Evolutionary conservation across 805 yeast species (phyloP).

Genomic region (Ogataea chonburiensis): DNA sequence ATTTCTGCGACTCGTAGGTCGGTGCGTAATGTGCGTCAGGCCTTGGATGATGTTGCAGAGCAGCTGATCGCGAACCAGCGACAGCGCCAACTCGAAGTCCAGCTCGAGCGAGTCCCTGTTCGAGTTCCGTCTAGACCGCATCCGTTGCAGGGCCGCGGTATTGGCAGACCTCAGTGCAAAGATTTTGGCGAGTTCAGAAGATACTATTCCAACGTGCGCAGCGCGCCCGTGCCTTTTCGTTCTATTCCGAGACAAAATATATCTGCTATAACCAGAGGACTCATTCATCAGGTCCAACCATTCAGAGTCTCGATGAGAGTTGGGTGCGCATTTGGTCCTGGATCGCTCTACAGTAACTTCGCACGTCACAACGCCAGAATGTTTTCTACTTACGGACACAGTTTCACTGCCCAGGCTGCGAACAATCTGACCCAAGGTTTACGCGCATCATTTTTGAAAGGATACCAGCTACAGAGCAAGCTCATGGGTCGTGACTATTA

Average conservation of each 20-base stretch:
- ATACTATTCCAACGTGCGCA: constrained; percentile 18
- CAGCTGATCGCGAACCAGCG: constrained; percentile 29
- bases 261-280: constrained; percentile 19
- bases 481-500: constrained; percentile 18
- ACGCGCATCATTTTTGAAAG: constrained; percentile 37
- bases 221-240: constrained; percentile 6
- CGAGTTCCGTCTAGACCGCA: constrained; percentile 25
- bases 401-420: constrained; percentile 54
- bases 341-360: constrained; percentile 37
- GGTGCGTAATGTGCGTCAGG: constrained; percentile 45
- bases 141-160: constrained; percentile 24
- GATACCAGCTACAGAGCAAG: constrained; percentile 30
- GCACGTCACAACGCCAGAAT: constrained; percentile 37
- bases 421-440: constrained; percentile 52
- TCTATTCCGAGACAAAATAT: constrained; percentile 15
- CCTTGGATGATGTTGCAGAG: constrained; percentile 48
- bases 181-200: constrained; percentile 21
- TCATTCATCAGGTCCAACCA: constrained; percentile 30
- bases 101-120: constrained; percentile 41
- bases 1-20: constrained; percentile 45
- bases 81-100: constrained; percentile 32
- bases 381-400: constrained; percentile 39
- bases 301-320: constrained; percentile 26
- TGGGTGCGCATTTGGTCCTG: constrained; percentile 30
- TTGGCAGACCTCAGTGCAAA: constrained; percentile 20